These are phyloP conservation scores for Scleroderma citrinum DNA, from an alignment of 768 basidiomycete species.

Conservation along the genomic window DNA sequence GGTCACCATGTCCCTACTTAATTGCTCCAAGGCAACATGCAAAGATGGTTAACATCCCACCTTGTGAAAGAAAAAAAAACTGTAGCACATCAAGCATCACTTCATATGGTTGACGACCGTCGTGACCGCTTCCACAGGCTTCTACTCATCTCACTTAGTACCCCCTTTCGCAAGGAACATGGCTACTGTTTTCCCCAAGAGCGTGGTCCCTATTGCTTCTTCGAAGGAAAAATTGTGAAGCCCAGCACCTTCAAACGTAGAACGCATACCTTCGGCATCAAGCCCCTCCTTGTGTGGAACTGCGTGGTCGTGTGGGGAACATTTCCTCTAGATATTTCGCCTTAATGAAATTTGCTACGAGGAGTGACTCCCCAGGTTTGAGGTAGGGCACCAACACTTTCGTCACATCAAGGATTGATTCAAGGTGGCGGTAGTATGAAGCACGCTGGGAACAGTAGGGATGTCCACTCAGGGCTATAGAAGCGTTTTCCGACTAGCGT, in stretches of 20 bases:
- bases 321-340: slow-evolving; percentile 13
- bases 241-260: slow-evolving; percentile 44
- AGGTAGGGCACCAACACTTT: slow-evolving; percentile 45
- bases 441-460: slow-evolving; percentile 38
- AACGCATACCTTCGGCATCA: slow-evolving; percentile 36
- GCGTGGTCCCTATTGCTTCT: slow-evolving; percentile 24
- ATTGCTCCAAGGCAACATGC: no score
- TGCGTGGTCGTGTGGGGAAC: slow-evolving; percentile 30
- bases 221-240: slow-evolving; percentile 37
- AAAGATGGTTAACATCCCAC: no score
- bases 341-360: slow-evolving; percentile 48
- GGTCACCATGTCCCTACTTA: not conserved
- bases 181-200: slow-evolving; percentile 27
- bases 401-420: slow-evolving; percentile 41
- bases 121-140: not conserved
- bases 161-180: slow-evolving; percentile 48
- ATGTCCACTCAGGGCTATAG: not conserved
- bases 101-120: not conserved
- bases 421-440: slow-evolving; percentile 53
- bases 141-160: slow-evolving; percentile 20
- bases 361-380: slow-evolving; percentile 48
- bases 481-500: not conserved
- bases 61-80: not conserved
- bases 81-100: not conserved
- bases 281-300: slow-evolving; percentile 51